Conservation (phyloP, 495 filamentous ascomycete genomes). For the Annulohypoxylon nitens region DNA sequence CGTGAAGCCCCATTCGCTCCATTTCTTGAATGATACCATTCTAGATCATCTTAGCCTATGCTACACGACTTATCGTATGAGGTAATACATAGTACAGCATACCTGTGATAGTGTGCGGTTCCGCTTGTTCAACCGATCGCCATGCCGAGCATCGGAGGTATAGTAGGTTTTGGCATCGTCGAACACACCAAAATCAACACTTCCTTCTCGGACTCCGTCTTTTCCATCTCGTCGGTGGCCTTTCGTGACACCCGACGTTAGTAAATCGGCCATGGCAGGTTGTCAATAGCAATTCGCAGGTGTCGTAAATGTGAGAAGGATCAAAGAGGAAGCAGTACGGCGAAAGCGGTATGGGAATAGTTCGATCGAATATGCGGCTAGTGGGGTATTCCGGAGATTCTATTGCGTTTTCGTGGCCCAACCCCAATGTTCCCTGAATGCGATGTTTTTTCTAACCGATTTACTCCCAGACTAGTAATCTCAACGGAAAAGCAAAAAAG, state of each 20-base stretch:
- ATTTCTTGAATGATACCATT: constrained; percentile 61
- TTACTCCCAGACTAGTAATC: constrained; percentile 17
- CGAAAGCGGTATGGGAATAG: constrained; percentile 24
- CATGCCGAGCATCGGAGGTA: constrained; percentile 61
- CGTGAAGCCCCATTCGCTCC: constrained; percentile 57
- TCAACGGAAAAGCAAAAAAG: background rate
- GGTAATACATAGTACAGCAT: constrained; percentile 18
- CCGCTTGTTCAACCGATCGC: constrained; percentile 56
- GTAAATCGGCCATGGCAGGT: constrained; percentile 42
- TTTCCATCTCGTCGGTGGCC: constrained; percentile 31
- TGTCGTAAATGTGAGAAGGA: constrained; percentile 17
- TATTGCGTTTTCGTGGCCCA: constrained; percentile 33
- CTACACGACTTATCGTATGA: constrained; percentile 2
- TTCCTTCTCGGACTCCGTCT: constrained; percentile 33
- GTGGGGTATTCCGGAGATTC: constrained; percentile 36
- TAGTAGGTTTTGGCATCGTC: constrained; percentile 66
- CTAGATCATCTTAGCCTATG: constrained; percentile 50
- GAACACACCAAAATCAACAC: constrained; percentile 57
- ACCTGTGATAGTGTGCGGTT: constrained; percentile 64
- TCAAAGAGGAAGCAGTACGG: constrained; percentile 39
- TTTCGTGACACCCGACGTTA: constrained; percentile 37
- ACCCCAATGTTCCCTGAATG: constrained; percentile 6
- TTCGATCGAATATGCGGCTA: constrained; percentile 15
- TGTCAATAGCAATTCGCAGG: constrained; percentile 32
- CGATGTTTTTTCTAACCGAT: constrained; percentile 1